These are phyloP conservation scores for Solanum paucissectum DNA, from an alignment of 257 asterid species.

Conservation along the genomic window DNA sequence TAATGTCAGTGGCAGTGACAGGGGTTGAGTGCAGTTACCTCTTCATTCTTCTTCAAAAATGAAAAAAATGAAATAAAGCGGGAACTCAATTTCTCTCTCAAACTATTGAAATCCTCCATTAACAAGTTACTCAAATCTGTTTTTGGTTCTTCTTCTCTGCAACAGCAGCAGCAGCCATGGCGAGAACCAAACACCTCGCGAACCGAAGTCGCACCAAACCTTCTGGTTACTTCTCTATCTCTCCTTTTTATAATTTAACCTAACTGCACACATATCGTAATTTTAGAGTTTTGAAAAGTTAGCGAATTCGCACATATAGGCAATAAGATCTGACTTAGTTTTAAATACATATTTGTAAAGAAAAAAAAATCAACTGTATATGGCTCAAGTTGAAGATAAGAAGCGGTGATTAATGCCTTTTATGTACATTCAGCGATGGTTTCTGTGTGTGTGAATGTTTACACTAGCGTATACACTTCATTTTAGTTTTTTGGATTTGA, in stretches of 20 bases:
- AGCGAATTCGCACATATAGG: background rate
- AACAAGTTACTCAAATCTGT: background rate
- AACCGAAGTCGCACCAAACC: background rate
- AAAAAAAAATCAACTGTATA: background rate
- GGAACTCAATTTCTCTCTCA: background rate
- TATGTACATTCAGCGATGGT: background rate
- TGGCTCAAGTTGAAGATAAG: background rate
- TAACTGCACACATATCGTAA: background rate
- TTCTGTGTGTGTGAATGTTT: background rate
- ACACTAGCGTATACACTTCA: background rate
- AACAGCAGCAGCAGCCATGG: conserved; percentile 25
- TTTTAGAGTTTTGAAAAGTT: background rate
- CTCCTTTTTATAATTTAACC: background rate
- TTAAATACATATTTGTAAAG: background rate
- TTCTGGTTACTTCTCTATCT: background rate
- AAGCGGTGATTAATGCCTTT: background rate
- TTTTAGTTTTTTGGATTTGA: background rate
- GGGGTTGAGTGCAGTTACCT: background rate
- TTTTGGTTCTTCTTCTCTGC: background rate
- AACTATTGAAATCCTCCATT: background rate
- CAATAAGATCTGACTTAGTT: background rate
- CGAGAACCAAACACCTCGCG: conserved; percentile 47
- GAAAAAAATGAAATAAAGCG: background rate
- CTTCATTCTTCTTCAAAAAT: background rate
- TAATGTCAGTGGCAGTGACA: background rate